These are phyloP conservation scores for Torulaspora microellipsoides DNA, from an alignment of 805 yeast species.

Conservation along the genomic window DNA sequence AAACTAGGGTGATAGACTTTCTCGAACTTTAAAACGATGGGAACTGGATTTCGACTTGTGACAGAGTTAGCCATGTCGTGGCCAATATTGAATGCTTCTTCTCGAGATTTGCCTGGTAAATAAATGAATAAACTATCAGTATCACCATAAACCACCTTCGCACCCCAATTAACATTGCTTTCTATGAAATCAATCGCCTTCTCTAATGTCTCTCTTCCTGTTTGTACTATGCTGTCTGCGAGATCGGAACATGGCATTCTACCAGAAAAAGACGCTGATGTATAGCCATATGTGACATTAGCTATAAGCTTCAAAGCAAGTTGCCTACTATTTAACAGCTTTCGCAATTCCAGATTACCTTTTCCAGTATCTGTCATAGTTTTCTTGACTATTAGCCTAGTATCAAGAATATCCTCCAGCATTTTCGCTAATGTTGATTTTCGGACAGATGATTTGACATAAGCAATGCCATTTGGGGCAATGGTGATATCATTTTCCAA, in stretches of 20 bases:
- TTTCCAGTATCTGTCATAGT: conserved; percentile 50
- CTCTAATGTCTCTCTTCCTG: conserved; percentile 81
- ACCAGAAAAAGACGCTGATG: conserved; percentile 93
- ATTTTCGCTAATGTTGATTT: conserved; percentile 74
- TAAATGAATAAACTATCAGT: conserved; percentile 92
- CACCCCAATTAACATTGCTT: conserved; percentile 58
- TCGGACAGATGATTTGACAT: conserved; percentile 60
- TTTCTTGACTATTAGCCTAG: conserved; percentile 71
- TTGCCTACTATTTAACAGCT: conserved; percentile 70
- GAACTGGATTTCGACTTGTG: conserved; percentile 68
- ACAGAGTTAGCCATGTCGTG: conserved; percentile 59
- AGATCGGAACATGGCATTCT: conserved; percentile 96
- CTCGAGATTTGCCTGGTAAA: conserved; percentile 73
- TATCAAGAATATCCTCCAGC: conserved; percentile 77
- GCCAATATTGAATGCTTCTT: conserved; percentile 77
- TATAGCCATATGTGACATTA: conserved; percentile 92
- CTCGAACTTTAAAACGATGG: conserved; percentile 80
- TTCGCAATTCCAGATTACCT: conserved; percentile 44
- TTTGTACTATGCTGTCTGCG: conserved; percentile 90
- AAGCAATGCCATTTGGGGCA: conserved; percentile 86
- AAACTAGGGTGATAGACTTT: conserved; percentile 89
- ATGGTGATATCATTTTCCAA: conserved; percentile 53
- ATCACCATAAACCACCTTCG: conserved; percentile 93
- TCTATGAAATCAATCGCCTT: conserved; percentile 70
- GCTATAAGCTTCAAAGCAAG: conserved; percentile 86